phyloP scores from a whole-genome alignment of 1,284 basidiomycete genomes.

The Pseudozyma tsukubaensis region DNA sequence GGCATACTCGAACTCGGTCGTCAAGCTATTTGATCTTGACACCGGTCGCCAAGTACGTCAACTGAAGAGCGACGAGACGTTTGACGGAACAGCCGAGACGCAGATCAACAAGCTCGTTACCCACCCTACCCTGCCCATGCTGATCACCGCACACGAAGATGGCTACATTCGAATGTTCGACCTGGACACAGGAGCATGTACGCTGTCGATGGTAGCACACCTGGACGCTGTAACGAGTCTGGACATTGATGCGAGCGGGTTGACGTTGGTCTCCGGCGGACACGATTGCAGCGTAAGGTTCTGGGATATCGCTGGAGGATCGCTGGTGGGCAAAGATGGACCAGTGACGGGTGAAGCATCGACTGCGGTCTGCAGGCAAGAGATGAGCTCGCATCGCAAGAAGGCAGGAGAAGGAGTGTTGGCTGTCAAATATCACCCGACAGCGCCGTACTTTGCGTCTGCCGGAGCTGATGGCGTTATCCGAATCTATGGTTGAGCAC shows the following conservation, averaged over 20 bases:
- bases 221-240: slow-evolving; percentile 89
- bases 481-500: slow-evolving; percentile 75
- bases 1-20: slow-evolving; percentile 87
- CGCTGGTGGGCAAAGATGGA: slow-evolving; percentile 24
- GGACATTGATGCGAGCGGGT: slow-evolving; percentile 85
- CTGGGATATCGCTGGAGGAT: slow-evolving; percentile 84
- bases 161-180: slow-evolving; percentile 92
- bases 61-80: slow-evolving; percentile 77
- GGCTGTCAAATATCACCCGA: slow-evolving; percentile 84
- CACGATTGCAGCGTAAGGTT: slow-evolving; percentile 94
- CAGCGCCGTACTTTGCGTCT: slow-evolving; percentile 86
- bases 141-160: slow-evolving; percentile 93
- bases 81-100: slow-evolving; percentile 73
- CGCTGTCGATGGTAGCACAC: slow-evolving; percentile 89
- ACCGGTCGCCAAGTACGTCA: slow-evolving; percentile 81
- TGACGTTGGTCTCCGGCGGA: slow-evolving; percentile 87
- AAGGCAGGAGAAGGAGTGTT: slow-evolving; percentile 89
- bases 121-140: slow-evolving; percentile 87
- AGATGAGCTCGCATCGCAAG: slow-evolving; percentile 83
- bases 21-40: slow-evolving; percentile 90
- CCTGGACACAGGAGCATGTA: slow-evolving; percentile 81
- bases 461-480: slow-evolving; percentile 95
- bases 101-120: slow-evolving; percentile 91
- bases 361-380: slow-evolving; percentile 80
- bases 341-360: slow-evolving; percentile 8